Percentiles rank a stretch among this genome's conserved stretches.
phyloP scores from a whole-genome alignment of 2,329 filamentous ascomycete genomes.

The Sporothrix protearum region DNA sequence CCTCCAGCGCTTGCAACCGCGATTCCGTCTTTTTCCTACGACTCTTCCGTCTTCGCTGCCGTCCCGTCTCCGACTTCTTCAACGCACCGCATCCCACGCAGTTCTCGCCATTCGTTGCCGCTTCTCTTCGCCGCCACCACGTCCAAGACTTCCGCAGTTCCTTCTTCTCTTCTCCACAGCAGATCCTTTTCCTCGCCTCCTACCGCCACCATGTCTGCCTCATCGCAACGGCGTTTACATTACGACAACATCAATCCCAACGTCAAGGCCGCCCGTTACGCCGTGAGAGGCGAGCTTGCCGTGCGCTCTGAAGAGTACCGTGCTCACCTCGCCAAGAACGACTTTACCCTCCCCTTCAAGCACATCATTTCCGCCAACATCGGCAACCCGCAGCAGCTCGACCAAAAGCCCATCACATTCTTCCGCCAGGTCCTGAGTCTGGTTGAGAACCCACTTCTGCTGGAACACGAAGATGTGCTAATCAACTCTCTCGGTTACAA shows the following conservation, averaged over 20 bases:
- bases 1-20: slow-evolving; percentile 3
- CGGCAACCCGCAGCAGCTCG: slow-evolving; percentile 96
- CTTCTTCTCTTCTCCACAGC: not conserved
- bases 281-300: slow-evolving; percentile 91
- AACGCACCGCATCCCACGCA: not conserved
- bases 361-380: slow-evolving; percentile 97
- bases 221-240: slow-evolving; percentile 52
- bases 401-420: slow-evolving; percentile 99
- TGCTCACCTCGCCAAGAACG: slow-evolving; percentile 62
- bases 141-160: not conserved
- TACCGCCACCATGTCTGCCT: slow-evolving; percentile 36
- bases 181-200: slow-evolving; percentile 20
- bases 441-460: slow-evolving; percentile 80
- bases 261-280: slow-evolving; percentile 85
- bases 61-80: not conserved
- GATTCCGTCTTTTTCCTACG: slow-evolving; percentile 16
- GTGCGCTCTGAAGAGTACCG: slow-evolving; percentile 91
- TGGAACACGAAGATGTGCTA: slow-evolving; percentile 80
- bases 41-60: slow-evolving; percentile 16
- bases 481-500: slow-evolving; percentile 77
- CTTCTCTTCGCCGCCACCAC: not conserved
- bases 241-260: slow-evolving; percentile 90
- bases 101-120: not conserved
- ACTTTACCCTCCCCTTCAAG: slow-evolving; percentile 68
- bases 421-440: slow-evolving; percentile 95